A percentile compares a stretch with the other conserved stretches of the same genome.
Conservation (phyloP, 2,329 filamentous ascomycete genomes). For the Lasiodiplodia hormozganensis region DNA sequence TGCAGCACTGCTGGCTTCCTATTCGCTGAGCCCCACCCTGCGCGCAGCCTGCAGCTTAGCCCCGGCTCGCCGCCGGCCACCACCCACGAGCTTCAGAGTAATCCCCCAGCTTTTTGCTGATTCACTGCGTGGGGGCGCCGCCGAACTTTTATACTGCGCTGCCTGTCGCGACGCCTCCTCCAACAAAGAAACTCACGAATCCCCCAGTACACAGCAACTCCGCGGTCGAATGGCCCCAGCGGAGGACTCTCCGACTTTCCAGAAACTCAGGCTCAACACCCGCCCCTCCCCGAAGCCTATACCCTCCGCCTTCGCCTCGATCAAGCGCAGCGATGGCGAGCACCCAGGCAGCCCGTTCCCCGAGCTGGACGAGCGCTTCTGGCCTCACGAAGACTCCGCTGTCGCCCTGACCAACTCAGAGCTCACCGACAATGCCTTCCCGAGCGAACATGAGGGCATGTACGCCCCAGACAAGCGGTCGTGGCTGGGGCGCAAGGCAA, state of each 20-base stretch:
- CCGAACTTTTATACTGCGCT: slow-evolving; percentile 33
- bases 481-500: slow-evolving; percentile 32
- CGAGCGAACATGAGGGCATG: slow-evolving; percentile 29
- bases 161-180: slow-evolving; percentile 38
- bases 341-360: slow-evolving; percentile 32
- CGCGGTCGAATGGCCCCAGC: slow-evolving; percentile 47
- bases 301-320: slow-evolving; percentile 46
- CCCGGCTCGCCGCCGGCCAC: slow-evolving; percentile 24
- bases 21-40: slow-evolving; percentile 27
- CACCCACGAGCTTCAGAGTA: slow-evolving; percentile 25
- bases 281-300: slow-evolving; percentile 43
- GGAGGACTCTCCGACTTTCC: slow-evolving; percentile 49
- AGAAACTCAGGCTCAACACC: slow-evolving; percentile 51
- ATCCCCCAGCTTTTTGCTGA: slow-evolving; percentile 27
- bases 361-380: slow-evolving; percentile 32
- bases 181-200: slow-evolving; percentile 35
- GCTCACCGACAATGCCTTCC: slow-evolving; percentile 34
- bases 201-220: not conserved
- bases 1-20: slow-evolving; percentile 13
- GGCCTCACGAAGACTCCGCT: slow-evolving; percentile 36
- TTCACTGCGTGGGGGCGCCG: slow-evolving; percentile 21
- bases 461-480: slow-evolving; percentile 34
- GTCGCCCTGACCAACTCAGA: slow-evolving; percentile 36
- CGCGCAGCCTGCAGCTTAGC: slow-evolving; percentile 17
- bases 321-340: slow-evolving; percentile 32